Base-by-base conservation (phyloP, 2,329 filamentous ascomycete genomes). In the Aspergillus vadensis region DNA sequence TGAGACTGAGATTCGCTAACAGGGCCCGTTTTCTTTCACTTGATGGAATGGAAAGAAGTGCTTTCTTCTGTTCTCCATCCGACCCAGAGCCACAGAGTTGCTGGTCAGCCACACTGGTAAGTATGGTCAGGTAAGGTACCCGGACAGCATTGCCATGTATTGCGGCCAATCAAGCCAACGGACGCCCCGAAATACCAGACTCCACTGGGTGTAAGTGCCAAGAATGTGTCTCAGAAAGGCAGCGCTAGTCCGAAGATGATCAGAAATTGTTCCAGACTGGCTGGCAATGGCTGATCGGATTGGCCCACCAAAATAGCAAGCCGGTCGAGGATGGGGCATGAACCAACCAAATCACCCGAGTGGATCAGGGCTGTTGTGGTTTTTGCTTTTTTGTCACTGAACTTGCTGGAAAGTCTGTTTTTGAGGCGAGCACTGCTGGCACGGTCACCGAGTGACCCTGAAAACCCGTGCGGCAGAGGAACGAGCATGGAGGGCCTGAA, bases 251-350 rank as follows among this genome's bases (percentile, higher is more conserved):
- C 61, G 59, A 63, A 50, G 56, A 57, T 51, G 50, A 48, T 38
- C 23, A 25, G 39, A 57, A 47, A 30, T 58, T 60, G 57, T 63
- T 65, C 63, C 59, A 65, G 59, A 65, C 61, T 60, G 23, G 14
- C n/a, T 17, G 2, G 41, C 57, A 38, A 23, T 25, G 38, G 19
- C 50, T 43, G 55, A 6, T 43, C 17, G 15, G 57, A 64, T 65
- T 63, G 55, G 62, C 4, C n/a, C 30, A 49, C 56, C 47, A 61
- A 58, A 64, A 63, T 64, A 64, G 57, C 38, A 65, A 65, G 43
- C 41, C 50, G 27, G 32, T 44, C 41, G 41, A 44, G 19, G 41
- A 44, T 14, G 41, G 41, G 41, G 9, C 51, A n/a, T 36, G 21
- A 57, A 23, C 53, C 53, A 55, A 55, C 39, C 39, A 55, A 21